Evolutionary conservation across 2,329 filamentous ascomycete genomes (phyloP), one percentile per base, ranked within the genome.

Genomic region (Fusarium albosuccineum): DNA sequence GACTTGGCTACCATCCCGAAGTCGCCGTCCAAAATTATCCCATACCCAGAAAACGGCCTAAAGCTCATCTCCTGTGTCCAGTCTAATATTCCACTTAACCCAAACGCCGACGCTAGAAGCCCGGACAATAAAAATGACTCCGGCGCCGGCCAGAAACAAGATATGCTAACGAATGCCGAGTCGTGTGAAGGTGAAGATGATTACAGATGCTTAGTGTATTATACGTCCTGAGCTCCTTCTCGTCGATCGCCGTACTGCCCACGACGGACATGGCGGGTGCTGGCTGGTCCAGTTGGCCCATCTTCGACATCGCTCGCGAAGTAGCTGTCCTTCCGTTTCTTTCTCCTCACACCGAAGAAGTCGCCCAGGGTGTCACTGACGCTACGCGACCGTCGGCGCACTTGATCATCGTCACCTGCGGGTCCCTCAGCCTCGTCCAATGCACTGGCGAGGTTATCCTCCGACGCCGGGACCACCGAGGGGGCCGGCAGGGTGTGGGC

Each of bases 351-450:
- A 36, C 76, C 73, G 67, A 82, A 82, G 41, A 82, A 76, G 29
- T 77, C 77, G 8, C 79, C 79, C 11, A 83, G 67, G 4, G 80
- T 78, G 44, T 82, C 80, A 67, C 80, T 82, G 34, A 82, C 70
- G 62, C 81, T 82, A 36, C 79, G 75, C 8, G 80, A 75, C 30
- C 78, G 74, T 39, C 72, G 73, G 14, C 74, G 74, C n/a, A 64
- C 59, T 29, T 65, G 40, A 44, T 72, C 70, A 6, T 58, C 58
- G 26, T 67, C 62, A 13, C 50, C 46, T 39, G 50, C 53, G 41
- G 53, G 57, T 29, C 61, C 64, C 9, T 65, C 56, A 42, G 66
- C 58, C 26, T 71, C 66, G 34, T 67, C 69, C 22, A 73, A 61
- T 11, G 60, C 58, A 16, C 64, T 57, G 10, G 70, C 58, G 7